phyloP scores from a whole-genome alignment of 306 rosid genomes.

The Prunus mongolica region DNA sequence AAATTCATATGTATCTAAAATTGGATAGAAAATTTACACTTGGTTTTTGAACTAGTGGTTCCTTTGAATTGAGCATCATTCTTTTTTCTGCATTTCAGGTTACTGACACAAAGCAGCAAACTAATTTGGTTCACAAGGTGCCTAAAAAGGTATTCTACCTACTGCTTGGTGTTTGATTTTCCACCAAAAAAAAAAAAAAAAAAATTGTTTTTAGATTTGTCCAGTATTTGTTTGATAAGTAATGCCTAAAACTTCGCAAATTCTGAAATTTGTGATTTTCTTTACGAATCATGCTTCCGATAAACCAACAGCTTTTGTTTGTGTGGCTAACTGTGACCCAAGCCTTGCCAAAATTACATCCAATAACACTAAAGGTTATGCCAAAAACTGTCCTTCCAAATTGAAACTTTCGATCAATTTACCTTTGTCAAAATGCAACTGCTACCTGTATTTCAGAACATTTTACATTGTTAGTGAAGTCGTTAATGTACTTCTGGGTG shows the following conservation, averaged over 20 bases:
- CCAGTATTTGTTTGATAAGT: neutral
- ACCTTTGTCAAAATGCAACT: neutral
- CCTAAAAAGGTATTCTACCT: slow-evolving; percentile 62
- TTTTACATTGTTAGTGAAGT: neutral
- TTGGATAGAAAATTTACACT: neutral
- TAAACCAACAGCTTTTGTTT: neutral
- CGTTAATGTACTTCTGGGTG: neutral
- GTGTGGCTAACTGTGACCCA: neutral
- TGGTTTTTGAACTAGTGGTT: neutral
- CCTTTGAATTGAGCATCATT: neutral
- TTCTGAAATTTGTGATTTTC: neutral
- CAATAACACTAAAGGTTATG: neutral
- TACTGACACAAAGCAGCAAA: slow-evolving; percentile 56
- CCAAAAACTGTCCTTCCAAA: neutral
- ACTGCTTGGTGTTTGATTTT: slow-evolving; percentile 18
- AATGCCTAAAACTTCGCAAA: neutral
- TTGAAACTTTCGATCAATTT: neutral
- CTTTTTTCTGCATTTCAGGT: slow-evolving; percentile 48
- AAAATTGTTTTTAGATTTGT: neutral
- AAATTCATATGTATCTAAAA: neutral
- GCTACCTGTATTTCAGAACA: neutral
- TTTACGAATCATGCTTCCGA: neutral
- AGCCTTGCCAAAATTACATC: neutral
- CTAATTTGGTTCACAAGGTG: slow-evolving; percentile 66
- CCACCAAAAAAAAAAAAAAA: neutral